Percentiles rank a stretch among this genome's conserved stretches.
These are phyloP conservation scores for Gloeophyllum trabeum DNA, from an alignment of 768 basidiomycete genomes.

Conservation along the genomic window DNA sequence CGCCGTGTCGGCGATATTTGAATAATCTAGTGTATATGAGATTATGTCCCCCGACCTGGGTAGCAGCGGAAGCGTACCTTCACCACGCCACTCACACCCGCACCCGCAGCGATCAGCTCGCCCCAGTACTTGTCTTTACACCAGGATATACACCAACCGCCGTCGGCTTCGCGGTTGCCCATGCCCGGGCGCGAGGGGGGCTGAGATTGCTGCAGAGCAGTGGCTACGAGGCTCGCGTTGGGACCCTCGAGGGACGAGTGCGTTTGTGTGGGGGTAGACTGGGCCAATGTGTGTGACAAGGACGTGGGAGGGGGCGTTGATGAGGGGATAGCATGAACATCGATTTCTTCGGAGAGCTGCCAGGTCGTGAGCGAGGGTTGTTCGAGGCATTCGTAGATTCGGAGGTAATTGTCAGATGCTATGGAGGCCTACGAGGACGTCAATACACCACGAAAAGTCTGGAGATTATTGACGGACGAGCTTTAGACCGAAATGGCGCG, in stretches of 20 bases:
- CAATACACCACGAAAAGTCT: background rate
- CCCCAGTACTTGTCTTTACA: slow-evolving; percentile 97
- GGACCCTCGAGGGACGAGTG: slow-evolving; percentile 33
- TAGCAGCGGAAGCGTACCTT: slow-evolving; percentile 39
- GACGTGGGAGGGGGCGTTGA: slow-evolving; percentile 27
- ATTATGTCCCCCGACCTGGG: background rate
- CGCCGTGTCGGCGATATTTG: slow-evolving; percentile 60
- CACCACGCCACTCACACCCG: slow-evolving; percentile 60
- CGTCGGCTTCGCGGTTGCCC: slow-evolving; percentile 73
- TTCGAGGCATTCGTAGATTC: slow-evolving; percentile 87
- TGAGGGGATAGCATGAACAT: slow-evolving; percentile 43
- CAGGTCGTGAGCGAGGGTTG: slow-evolving; percentile 55
- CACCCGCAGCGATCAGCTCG: slow-evolving; percentile 70
- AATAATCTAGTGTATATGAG: slow-evolving; percentile 42
- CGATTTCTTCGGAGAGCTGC: slow-evolving; percentile 70
- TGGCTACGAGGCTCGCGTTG: slow-evolving; percentile 47
- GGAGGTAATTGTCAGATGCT: slow-evolving; percentile 76
- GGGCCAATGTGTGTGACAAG: slow-evolving; percentile 42
- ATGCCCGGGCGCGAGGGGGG: slow-evolving; percentile 26
- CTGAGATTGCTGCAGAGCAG: slow-evolving; percentile 46
- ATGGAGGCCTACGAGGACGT: slow-evolving; percentile 58
- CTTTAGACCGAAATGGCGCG: slow-evolving; percentile 80
- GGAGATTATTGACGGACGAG: slow-evolving; percentile 38
- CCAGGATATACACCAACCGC: slow-evolving; percentile 92
- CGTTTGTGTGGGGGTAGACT: slow-evolving; percentile 66